These are phyloP conservation scores for Pichia sp. DNA, from an alignment of 1,139 yeast genomes.

Conservation along the genomic window DNA sequence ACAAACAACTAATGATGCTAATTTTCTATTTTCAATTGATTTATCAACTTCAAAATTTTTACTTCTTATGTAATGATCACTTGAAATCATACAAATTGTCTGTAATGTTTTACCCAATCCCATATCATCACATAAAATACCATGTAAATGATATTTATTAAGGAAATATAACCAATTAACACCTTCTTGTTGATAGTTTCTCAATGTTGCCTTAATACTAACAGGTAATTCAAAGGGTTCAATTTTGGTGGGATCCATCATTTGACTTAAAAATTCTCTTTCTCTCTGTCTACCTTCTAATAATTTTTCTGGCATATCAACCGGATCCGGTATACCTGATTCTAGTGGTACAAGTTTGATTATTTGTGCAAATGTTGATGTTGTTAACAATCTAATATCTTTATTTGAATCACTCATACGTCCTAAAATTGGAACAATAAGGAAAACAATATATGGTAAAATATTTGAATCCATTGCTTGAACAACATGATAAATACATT, in stretches of 20 bases:
- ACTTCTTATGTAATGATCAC: conserved; percentile 85
- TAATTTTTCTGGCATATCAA: conserved; percentile 79
- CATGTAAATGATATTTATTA: conserved; percentile 92
- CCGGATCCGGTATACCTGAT: conserved; percentile 96
- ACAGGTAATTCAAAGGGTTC: conserved; percentile 86
- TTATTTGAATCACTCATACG: conserved; percentile 95
- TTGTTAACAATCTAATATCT: conserved; percentile 85
- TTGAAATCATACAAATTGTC: conserved; percentile 92
- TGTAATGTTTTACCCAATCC: conserved; percentile 97
- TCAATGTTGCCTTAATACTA: conserved; percentile 82
- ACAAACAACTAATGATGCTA: conserved; percentile 84
- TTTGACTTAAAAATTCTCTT: conserved; percentile 89
- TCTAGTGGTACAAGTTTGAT: conserved; percentile 94
- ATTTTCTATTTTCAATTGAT: conserved; percentile 60
- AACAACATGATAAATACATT: conserved; percentile 80
- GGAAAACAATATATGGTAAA: conserved; percentile 88
- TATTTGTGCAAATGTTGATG: conserved; percentile 94
- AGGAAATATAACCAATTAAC: conserved; percentile 96
- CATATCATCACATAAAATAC: conserved; percentile 98
- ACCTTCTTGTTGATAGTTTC: conserved; percentile 97
- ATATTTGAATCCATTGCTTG: conserved; percentile 82
- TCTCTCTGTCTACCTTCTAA: conserved; percentile 88
- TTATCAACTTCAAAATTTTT: conserved; percentile 58
- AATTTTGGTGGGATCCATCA: conserved; percentile 97
- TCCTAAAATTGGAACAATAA: conserved; percentile 93